These are phyloP conservation scores for Sarcomyxa edulis DNA, from an alignment of 768 basidiomycete species.

Conservation along the genomic window DNA sequence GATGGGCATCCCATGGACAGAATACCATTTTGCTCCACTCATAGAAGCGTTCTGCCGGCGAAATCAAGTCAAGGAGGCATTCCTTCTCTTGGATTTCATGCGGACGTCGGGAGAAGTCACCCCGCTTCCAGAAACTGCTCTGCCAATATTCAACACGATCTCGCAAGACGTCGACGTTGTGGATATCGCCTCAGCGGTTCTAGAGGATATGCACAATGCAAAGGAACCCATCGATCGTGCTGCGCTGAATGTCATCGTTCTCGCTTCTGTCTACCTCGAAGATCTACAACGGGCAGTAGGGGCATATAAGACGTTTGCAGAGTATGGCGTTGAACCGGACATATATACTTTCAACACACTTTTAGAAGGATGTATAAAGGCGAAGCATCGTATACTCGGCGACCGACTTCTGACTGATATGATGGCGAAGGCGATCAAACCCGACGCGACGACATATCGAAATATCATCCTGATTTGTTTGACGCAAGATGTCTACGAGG, in stretches of 20 bases:
- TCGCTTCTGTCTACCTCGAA: conserved; percentile 51
- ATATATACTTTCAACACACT: conserved; percentile 66
- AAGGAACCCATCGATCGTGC: conserved; percentile 48
- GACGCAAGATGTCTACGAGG: conserved; percentile 70
- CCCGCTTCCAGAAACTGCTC: conserved; percentile 46
- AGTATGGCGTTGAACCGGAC: conserved; percentile 52
- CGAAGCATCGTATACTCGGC: conserved; percentile 60
- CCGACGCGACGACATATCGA: conserved; percentile 60
- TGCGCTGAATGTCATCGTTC: conserved; percentile 63
- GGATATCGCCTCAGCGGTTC: conserved; percentile 58
- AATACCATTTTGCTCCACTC: conserved; percentile 74
- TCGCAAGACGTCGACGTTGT: conserved; percentile 43
- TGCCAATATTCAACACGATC: conserved; percentile 48
- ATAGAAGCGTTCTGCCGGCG: conserved; percentile 67
- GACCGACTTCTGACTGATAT: conserved; percentile 65
- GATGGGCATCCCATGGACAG: conserved; percentile 45
- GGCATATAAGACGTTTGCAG: conserved; percentile 59
- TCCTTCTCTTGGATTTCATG: conserved; percentile 57
- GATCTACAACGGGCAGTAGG: conserved; percentile 77
- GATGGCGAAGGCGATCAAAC: conserved; percentile 44
- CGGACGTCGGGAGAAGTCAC: conserved; percentile 38
- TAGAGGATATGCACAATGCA: conserved; percentile 55
- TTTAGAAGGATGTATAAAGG: conserved; percentile 56
- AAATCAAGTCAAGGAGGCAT: conserved; percentile 55
- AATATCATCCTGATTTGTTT: conserved; percentile 66